phyloP scores from a whole-genome alignment of 2,329 filamentous ascomycete species.

The Trichocomaceae sp. region DNA sequence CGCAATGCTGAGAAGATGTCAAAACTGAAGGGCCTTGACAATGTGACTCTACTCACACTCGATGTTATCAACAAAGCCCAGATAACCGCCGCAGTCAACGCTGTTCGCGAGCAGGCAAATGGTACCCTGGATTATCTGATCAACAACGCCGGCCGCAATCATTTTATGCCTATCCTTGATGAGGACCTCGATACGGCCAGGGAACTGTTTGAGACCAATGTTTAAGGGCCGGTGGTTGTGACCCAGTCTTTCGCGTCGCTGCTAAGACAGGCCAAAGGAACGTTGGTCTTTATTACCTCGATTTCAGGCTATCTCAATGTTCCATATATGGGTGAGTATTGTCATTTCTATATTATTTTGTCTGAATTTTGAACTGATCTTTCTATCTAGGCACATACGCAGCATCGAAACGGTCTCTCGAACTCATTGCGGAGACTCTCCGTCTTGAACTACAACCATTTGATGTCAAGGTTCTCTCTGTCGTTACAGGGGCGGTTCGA shows the following conservation, averaged over 20 bases:
- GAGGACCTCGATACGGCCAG: conserved; percentile 22
- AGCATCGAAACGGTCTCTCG: conserved; percentile 21
- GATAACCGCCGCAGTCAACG: conserved; percentile 22
- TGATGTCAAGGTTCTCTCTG: conserved; percentile 15
- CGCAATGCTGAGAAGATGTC: conserved; percentile 25
- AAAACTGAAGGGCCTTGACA: conserved; percentile 16
- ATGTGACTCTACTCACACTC: conserved; percentile 23
- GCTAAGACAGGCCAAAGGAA: conserved; percentile 16
- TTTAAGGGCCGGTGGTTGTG: conserved; percentile 29
- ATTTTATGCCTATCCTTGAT: conserved; percentile 7
- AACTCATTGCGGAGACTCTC: conserved; percentile 19
- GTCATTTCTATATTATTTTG: neutral
- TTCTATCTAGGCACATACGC: conserved; percentile 14
- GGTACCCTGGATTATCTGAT: conserved; percentile 31
- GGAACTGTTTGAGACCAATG: conserved; percentile 29
- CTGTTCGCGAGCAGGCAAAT: conserved; percentile 20
- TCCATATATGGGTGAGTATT: conserved; percentile 20
- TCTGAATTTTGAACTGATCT: no score
- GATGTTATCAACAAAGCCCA: conserved; percentile 23
- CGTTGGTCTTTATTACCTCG: conserved; percentile 29
- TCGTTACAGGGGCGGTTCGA: conserved; percentile 18
- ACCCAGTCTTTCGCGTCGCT: conserved; percentile 28
- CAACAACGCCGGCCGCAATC: conserved; percentile 28
- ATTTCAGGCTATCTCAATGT: conserved; percentile 25
- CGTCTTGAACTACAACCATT: conserved; percentile 21